Base-by-base conservation (phyloP, 306 rosid genomes). In the Dryas drummondii region DNA sequence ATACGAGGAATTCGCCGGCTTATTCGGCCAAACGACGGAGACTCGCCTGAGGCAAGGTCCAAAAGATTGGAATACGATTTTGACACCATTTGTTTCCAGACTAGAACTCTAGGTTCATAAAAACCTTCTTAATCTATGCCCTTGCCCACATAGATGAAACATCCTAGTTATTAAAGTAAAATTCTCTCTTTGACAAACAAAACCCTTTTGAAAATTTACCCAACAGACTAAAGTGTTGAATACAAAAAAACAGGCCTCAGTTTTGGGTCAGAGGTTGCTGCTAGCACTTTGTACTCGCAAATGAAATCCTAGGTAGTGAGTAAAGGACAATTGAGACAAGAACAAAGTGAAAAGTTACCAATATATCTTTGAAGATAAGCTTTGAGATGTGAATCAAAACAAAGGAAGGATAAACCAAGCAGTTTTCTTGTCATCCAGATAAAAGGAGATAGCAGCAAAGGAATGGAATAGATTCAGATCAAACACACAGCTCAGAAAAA, bases 1-100 rank as follows among this genome's bases (percentile, higher is more conserved):
- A 90, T 84, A 40, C 97, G 87, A 1, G 93, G 91, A 75, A 90
- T 81, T 74, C 85, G 79, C 66, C 88, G 82, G 73, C 70, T 78
- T 66, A 84, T 78, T 1, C 81, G 84, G 68, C 93, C 93, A 45
- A 91, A 86, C 15, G 89, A 78, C 7, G 90, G 89, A 51, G 87
- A 66, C 48, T 84, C 92, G 1, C 92, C 93, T 9, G 93, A 84
- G 37, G 89, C 90, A 42, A 90, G 89, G 53, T 90, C 96, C 79
- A 90, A 72, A 8, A 90, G 87, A 86, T 90, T 90, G 17, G 96
- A 86, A 71, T 90, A 90, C 6, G 96, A 90, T 80, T 81, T 90
- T 13, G 96, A 90, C 51, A 84, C 90, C 96, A 90, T 90, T 42
- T 17, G 9, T 47, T 42, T 44, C 62, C 56, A 62, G 3, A 51